A percentile compares a stretch with the other conserved stretches of the same genome.
Conservation (phyloP, 106 monocot genomes). For the Allium fistulosum region DNA sequence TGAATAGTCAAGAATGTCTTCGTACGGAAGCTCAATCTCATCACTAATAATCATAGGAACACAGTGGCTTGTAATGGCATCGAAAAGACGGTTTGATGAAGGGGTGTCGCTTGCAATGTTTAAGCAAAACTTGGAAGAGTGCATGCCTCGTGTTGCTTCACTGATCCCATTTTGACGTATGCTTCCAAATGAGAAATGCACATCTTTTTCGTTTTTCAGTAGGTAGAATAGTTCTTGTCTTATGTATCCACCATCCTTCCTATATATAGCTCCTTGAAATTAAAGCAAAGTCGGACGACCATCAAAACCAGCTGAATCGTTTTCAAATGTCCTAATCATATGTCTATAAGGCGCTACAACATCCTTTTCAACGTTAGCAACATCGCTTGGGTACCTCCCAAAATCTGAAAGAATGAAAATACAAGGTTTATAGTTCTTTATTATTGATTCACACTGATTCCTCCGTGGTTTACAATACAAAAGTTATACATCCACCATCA, state of each 20-base stretch:
- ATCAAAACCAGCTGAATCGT: constrained; percentile 56
- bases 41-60: constrained; percentile 37
- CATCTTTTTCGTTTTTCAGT: constrained; percentile 43
- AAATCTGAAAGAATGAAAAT: constrained; percentile 82
- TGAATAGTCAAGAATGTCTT: constrained; percentile 33
- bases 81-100: constrained; percentile 44
- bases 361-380: constrained; percentile 85
- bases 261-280: constrained; percentile 85
- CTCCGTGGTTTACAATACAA: too few species aligned
- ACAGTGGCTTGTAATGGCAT: constrained; percentile 38
- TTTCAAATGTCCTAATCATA: constrained; percentile 34
- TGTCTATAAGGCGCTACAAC: constrained; percentile 79
- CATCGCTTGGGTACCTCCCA: constrained; percentile 59
- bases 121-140: constrained; percentile 45
- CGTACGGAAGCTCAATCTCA: constrained; percentile 42
- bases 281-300: constrained; percentile 61
- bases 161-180: constrained; percentile 24
- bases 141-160: constrained; percentile 44
- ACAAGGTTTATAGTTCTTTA: too few species aligned
- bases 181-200: constrained; percentile 46
- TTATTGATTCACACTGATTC: too few species aligned
- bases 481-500: too few species aligned
- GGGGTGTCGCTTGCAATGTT: constrained; percentile 58
- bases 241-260: constrained; percentile 63
- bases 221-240: constrained; percentile 49